Evolutionary conservation across 306 rosid genomes (phyloP).

Genomic region (Medicago ruthenica): DNA sequence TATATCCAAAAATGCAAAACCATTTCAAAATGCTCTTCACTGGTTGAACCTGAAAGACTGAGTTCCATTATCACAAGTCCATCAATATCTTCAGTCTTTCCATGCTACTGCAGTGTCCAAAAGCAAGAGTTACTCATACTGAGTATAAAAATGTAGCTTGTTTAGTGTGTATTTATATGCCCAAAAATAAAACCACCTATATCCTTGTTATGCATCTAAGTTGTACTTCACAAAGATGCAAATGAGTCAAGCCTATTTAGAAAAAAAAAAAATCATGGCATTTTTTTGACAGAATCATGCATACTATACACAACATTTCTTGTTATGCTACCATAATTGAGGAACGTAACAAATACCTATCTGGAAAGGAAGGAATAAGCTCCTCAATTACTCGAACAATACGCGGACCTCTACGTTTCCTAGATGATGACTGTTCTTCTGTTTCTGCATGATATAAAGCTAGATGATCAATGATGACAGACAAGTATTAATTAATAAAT

Average conservation of each 20-base stretch:
- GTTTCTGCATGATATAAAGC: slow-evolving; percentile 41
- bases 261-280: slow-evolving; percentile 24
- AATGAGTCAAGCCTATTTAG: slow-evolving; percentile 22
- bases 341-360: slow-evolving; percentile 59
- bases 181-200: slow-evolving; percentile 8
- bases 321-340: slow-evolving; percentile 9
- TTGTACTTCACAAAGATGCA: slow-evolving; percentile 13
- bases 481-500: not conserved
- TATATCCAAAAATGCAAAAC: slow-evolving; percentile 19
- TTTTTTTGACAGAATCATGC: not conserved
- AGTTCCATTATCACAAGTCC: slow-evolving; percentile 38
- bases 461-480: slow-evolving; percentile 10
- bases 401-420: slow-evolving; percentile 37
- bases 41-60: slow-evolving; percentile 18
- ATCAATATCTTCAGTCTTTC: slow-evolving; percentile 61
- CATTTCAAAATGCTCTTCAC: slow-evolving; percentile 34
- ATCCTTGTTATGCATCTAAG: slow-evolving; percentile 12
- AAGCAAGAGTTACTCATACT: slow-evolving; percentile 8
- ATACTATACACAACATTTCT: not conserved
- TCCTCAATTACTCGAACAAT: slow-evolving; percentile 55
- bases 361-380: slow-evolving; percentile 56
- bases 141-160: slow-evolving; percentile 11
- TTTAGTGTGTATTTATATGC: slow-evolving; percentile 3
- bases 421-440: slow-evolving; percentile 41
- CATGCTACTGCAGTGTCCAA: slow-evolving; percentile 61